Evolutionary conservation across 805 yeast genomes (phyloP), one percentile per base, ranked within the genome.

Genomic region (Lipomyces japonicus): DNA sequence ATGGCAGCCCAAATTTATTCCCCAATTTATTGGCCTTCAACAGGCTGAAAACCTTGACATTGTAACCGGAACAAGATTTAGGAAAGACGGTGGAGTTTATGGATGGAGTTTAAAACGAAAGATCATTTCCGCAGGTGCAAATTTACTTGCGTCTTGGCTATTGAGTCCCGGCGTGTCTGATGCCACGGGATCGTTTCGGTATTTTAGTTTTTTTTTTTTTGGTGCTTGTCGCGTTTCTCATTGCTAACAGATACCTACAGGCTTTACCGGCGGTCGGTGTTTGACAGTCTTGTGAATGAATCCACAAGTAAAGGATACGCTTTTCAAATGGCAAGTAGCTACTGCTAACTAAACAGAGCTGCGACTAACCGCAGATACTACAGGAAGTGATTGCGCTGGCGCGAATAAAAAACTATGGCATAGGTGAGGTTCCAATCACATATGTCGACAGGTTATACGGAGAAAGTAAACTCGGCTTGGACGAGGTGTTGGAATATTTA

Each of bases 51-150:
- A 70, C 62, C 69, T 63, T 47, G 75, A 71, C 48, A 70, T 71
- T 44, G 75, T 71, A 23, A 70, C 74, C 22, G 75, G 75, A 5
- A 84, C 91, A 6, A 76, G 91, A 62, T 84, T 84, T 61, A 84
- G 85, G 9, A 90, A 90, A 14, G 74, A 84, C 60, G 91, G 91
- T 28, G 91, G 91, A 42, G 91, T 84, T 26, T 84, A 76, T 63
- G 91, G 91, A 43, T 84, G 91, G 91, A 89, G 84, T 63, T 75
- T 84, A 66, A 83, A 84, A 74, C 73, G 91, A 64, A 84, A 84
- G 65, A 73, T 84, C 64, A 85, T 82, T 42, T 80, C 86, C 14
- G 75, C 90, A 64, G 90, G 90, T 37, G 91, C 91, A 63, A 84
- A 84, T 69, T 83, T 84, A 69, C 71, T 84, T 60, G 89, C 91